Percentiles rank a stretch among this genome's conserved stretches.
phyloP scores from a whole-genome alignment of 1,284 basidiomycete species.

The Fomitiporia mediterranea region DNA sequence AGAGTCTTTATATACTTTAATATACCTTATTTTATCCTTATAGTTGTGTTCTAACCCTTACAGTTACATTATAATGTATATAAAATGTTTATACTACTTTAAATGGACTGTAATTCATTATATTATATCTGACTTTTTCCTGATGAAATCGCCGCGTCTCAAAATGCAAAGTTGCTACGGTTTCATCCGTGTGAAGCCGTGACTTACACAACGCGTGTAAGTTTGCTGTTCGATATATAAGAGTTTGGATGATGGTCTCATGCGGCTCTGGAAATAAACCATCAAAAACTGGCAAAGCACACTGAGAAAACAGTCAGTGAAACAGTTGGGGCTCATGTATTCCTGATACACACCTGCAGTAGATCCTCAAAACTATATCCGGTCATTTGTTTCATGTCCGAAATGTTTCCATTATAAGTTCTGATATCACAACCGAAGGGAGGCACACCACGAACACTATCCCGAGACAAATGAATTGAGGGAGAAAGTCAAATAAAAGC shows the following conservation, averaged over 20 bases:
- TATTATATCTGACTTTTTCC: too few relatives aligned
- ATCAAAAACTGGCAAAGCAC: constrained; percentile 25
- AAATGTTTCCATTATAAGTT: constrained; percentile 23
- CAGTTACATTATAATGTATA: too few relatives aligned
- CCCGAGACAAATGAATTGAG: background rate
- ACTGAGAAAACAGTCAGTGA: background rate
- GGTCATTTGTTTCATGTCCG: constrained; percentile 29
- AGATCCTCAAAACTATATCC: constrained; percentile 29
- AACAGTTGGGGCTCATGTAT: background rate
- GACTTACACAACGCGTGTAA: constrained; percentile 32
- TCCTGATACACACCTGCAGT: constrained; percentile 26
- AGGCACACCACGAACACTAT: background rate
- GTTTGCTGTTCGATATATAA: constrained; percentile 25
- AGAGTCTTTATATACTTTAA: too few relatives aligned
- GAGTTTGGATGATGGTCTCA: constrained; percentile 21
- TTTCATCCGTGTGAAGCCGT: constrained; percentile 28
- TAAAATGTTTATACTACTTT: too few relatives aligned
- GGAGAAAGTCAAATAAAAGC: background rate
- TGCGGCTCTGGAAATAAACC: constrained; percentile 26
- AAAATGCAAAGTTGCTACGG: constrained; percentile 21
- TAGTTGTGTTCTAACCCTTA: too few relatives aligned
- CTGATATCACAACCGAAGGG: constrained; percentile 27
- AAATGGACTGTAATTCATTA: too few relatives aligned
- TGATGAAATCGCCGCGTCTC: constrained; percentile 23
- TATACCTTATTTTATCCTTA: too few relatives aligned